Base-by-base conservation (phyloP, 192 early-diverging fungal species). In the Backusella luteola region DNA sequence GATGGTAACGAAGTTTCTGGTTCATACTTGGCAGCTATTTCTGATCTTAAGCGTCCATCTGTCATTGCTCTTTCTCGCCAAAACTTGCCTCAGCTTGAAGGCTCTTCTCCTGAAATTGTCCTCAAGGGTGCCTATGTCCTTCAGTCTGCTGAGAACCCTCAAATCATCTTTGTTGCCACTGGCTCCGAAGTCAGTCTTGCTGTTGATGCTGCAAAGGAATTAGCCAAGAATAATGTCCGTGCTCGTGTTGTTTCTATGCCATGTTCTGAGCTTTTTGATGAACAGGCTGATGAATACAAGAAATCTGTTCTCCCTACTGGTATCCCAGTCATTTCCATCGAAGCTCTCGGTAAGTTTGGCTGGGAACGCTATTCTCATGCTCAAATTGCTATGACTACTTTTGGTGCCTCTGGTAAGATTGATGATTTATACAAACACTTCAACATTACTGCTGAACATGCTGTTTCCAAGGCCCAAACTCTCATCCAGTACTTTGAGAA, bases 1-100 rank as follows among this genome's bases (percentile, higher is more conserved):
- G 96, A 98, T 77, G 96, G 96, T 69, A 96, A 98, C 79, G 95
- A 96, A 80, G 90, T 90, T 41, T 94, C 96, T 52, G 98, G 94
- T 63, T 86, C 94, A 12, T 99, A 97, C 82, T 70, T 91, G 29
- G 90, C 89, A 12, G 96, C 98, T n/a, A 83, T 98, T 38, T 81
- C 88, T 73, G 83, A 89, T 77, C 74, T 77, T 32, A 41, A 81
- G 42, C 87, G 91, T 19, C 98, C 98, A 8, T 90, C 94, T 36
- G 90, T 96, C 17, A 77, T 99, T 67, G 88, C 94, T 66, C 86
- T 98, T 71, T 93, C 94, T 34, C 95, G 97, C 77, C 98, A 99
- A 86, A 96, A 95, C 78, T 80, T 98, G 73, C 98, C 98, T 66
- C 94, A 98, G 71, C 87, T 99, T 21, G 88, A 91, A 73, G 92